phyloP scores from a whole-genome alignment of 371 early-diverging fungal genomes.

The Syncephalastrum contaminatum region DNA sequence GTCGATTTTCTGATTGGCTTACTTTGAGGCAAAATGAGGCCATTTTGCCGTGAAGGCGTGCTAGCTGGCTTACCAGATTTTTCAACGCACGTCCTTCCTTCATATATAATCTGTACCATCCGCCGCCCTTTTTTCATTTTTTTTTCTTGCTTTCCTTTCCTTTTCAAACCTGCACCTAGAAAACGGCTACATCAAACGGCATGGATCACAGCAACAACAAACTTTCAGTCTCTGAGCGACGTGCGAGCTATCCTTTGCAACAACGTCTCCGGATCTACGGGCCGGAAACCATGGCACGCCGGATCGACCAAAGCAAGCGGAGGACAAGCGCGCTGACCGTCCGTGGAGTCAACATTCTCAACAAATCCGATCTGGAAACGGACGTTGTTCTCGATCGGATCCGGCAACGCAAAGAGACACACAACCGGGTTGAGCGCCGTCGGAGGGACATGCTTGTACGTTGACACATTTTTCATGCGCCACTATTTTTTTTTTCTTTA shows the following conservation, averaged over 20 bases:
- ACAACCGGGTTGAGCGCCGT: constrained; percentile 58
- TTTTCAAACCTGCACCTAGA: not conserved
- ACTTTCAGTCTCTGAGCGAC: constrained; percentile 18
- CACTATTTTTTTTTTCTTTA: not conserved
- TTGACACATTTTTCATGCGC: not conserved
- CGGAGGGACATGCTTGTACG: constrained; percentile 48
- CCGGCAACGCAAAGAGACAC: constrained; percentile 53
- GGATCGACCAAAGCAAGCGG: constrained; percentile 18
- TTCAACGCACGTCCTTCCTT: too few relatives aligned
- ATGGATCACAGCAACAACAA: constrained; percentile 8
- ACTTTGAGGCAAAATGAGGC: too few relatives aligned
- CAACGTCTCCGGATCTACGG: constrained; percentile 22
- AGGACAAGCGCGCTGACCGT: constrained; percentile 23
- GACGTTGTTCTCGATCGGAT: constrained; percentile 56
- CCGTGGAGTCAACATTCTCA: constrained; percentile 59
- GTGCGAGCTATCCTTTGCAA: constrained; percentile 23
- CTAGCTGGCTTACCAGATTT: too few relatives aligned
- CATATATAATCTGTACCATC: not conserved
- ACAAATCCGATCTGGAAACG: constrained; percentile 52
- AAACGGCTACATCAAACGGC: not conserved
- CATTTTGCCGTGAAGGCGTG: too few relatives aligned
- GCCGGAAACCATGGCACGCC: constrained; percentile 24
- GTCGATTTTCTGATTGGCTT: too few relatives aligned
- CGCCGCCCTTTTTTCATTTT: not conserved
- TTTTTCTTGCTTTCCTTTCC: constrained; percentile 2